Evolutionary conservation across 2,329 filamentous ascomycete species (phyloP).

Genomic region (Penicillium sp.): DNA sequence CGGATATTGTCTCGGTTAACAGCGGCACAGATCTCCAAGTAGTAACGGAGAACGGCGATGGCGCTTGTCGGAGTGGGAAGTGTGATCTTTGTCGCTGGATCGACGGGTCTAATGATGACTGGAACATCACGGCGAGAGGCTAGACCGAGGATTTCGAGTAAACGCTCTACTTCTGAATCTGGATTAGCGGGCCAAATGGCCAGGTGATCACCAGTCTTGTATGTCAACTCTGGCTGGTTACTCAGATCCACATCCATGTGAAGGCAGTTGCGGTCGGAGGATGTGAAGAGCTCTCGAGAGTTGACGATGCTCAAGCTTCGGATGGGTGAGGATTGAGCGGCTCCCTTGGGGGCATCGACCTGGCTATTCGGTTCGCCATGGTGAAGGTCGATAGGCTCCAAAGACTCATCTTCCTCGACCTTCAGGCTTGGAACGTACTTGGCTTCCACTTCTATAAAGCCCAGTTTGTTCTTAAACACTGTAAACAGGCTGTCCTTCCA

Average conservation of each 20-base stretch:
- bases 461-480: constrained; percentile 72
- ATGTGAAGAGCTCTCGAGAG: constrained; percentile 76
- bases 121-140: constrained; percentile 27
- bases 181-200: constrained; percentile 90
- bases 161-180: constrained; percentile 78
- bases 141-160: constrained; percentile 72
- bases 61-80: constrained; percentile 89
- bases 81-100: constrained; percentile 77
- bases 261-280: constrained; percentile 79
- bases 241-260: constrained; percentile 87
- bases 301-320: constrained; percentile 80
- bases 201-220: constrained; percentile 91
- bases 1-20: constrained; percentile 90
- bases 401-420: constrained; percentile 70
- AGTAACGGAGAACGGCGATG: constrained; percentile 81
- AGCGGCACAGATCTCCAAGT: constrained; percentile 88
- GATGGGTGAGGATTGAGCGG: constrained; percentile 70
- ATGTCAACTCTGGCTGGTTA: constrained; percentile 73
- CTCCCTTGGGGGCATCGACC: constrained; percentile 73
- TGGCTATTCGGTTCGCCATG: constrained; percentile 80
- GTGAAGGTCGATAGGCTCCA: constrained; percentile 74
- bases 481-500: constrained; percentile 97
- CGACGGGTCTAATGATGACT: constrained; percentile 57
- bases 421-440: constrained; percentile 84
- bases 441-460: constrained; percentile 81